These are phyloP conservation scores for Eimeria maxima DNA, from an alignment of 169 alveolate species.

Conservation along the genomic window DNA sequence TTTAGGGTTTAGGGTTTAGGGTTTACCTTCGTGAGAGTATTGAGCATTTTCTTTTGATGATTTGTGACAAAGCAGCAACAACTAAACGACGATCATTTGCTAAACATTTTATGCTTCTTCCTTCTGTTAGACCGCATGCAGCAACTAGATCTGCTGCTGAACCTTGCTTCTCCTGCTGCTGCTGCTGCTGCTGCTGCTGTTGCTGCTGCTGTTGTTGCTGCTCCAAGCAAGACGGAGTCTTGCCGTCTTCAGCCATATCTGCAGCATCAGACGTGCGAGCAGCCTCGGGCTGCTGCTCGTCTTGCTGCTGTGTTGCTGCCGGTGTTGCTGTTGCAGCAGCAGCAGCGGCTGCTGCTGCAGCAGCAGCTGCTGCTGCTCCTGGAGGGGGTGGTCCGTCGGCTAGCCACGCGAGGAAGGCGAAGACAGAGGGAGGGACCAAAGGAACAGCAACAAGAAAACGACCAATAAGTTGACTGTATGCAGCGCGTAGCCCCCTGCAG, in stretches of 20 bases:
- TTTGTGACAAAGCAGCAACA: slow-evolving; percentile 30
- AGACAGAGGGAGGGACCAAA: slow-evolving; percentile 31
- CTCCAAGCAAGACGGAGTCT: not conserved
- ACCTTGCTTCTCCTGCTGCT: not conserved
- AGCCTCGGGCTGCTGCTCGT: not conserved
- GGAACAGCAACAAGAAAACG: slow-evolving; percentile 46
- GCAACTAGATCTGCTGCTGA: slow-evolving; percentile 13
- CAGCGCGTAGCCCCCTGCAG: slow-evolving; percentile 43
- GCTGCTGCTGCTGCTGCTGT: not conserved
- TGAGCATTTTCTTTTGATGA: not conserved
- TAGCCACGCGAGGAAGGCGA: slow-evolving; percentile 57
- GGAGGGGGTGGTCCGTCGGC: slow-evolving; percentile 44
- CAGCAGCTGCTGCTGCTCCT: slow-evolving; percentile 41
- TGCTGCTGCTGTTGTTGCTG: not conserved
- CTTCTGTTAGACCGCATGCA: not conserved
- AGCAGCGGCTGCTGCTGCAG: slow-evolving; percentile 30
- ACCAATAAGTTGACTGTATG: slow-evolving; percentile 41
- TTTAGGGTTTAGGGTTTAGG: too few species aligned
- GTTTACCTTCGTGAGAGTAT: not conserved
- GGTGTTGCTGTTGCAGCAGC: slow-evolving; percentile 13
- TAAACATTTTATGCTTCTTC: not conserved
- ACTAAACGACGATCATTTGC: slow-evolving; percentile 16
- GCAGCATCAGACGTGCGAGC: not conserved
- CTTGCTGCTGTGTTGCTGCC: not conserved
- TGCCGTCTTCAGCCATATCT: not conserved